Conservation (phyloP, 192 early-diverging fungal genomes). For the Podila horticola region DNA sequence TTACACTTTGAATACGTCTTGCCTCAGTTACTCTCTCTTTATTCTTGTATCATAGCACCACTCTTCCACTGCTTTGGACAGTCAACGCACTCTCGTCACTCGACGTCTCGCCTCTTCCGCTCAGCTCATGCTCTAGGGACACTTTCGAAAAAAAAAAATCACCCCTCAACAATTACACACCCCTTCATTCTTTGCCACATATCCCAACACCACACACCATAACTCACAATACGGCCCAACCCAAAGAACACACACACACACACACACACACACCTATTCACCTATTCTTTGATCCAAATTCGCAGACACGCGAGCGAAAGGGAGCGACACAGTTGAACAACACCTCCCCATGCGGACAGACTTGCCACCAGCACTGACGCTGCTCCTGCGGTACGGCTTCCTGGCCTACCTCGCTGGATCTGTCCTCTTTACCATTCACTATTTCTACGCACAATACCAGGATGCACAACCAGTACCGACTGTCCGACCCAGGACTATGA, state of each 20-base stretch:
- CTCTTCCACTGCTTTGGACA: not conserved
- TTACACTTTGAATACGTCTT: no score
- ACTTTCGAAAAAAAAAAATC: no score
- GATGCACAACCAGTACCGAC: conserved; percentile 4
- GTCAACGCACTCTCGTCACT: not conserved
- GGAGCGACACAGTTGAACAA: not conserved
- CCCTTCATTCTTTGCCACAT: conserved; percentile 5
- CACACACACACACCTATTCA: not conserved
- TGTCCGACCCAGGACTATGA: conserved; percentile 26
- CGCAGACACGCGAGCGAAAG: no score
- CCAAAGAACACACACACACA: not conserved
- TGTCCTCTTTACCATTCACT: conserved; percentile 32
- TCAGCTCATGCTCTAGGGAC: no score
- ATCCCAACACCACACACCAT: not conserved
- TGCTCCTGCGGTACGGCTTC: conserved; percentile 19
- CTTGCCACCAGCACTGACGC: not conserved
- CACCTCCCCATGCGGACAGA: conserved; percentile 1
- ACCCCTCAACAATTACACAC: not conserved
- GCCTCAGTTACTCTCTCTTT: no score
- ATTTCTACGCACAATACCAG: conserved; percentile 24
- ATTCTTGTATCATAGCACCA: no score
- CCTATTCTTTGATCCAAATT: no score
- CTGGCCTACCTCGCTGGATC: conserved; percentile 27
- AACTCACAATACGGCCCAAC: not conserved
- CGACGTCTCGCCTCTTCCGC: not conserved